Conservation (phyloP, 139 green algal species). For the Desmodesmus armatus region DNA sequence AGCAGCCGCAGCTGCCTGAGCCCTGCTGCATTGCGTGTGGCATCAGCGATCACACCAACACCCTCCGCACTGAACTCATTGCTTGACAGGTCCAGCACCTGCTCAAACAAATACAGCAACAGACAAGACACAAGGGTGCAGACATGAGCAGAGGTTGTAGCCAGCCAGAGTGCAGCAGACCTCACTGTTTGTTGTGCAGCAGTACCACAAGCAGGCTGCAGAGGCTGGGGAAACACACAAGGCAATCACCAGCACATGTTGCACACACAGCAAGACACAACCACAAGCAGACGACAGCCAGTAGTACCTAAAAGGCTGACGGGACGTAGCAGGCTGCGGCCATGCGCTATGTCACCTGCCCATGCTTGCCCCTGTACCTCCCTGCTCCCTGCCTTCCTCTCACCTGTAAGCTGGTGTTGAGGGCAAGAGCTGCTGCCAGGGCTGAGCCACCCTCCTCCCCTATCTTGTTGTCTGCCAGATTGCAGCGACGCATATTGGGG, state of each 20-base stretch:
- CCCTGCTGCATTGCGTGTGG: slow-evolving; percentile 3
- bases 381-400: not conserved
- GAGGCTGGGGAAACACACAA: not conserved
- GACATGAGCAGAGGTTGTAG: too few species aligned
- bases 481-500: slow-evolving; percentile 21
- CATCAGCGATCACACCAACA: slow-evolving; percentile 31
- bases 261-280: not conserved
- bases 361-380: not conserved
- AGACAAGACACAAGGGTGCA: not conserved
- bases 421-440: slow-evolving; percentile 5
- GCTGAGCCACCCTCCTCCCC: slow-evolving; percentile 28
- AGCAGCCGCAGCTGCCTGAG: slow-evolving; percentile 37
- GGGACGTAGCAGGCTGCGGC: too few species aligned
- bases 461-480: slow-evolving; percentile 47
- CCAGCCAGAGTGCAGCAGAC: too few species aligned
- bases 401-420: slow-evolving; percentile 6
- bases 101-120: not conserved
- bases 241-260: not conserved
- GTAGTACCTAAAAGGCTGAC: too few species aligned
- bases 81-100: slow-evolving; percentile 47
- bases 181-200: not conserved
- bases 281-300: too few species aligned
- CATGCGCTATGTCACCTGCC: not conserved
- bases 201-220: not conserved
- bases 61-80: slow-evolving; percentile 40